Evolutionary conservation across 345 rosid species (phyloP), one percentile per base, ranked within the genome.

Genomic region (Eucalyptus globulus): DNA sequence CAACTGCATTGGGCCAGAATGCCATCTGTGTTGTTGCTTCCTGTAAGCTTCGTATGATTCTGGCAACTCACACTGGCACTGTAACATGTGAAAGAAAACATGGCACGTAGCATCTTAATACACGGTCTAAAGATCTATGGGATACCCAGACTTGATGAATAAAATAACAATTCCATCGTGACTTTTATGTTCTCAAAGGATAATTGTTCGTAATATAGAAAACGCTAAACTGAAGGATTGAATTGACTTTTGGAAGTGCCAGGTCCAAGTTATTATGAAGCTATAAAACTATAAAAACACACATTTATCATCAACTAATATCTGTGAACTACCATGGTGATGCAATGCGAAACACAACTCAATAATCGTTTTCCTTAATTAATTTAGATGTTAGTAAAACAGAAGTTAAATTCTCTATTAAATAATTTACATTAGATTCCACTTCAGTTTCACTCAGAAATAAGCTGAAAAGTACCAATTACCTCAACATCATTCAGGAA

Each of bases 21-120:
- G 95, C 95, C 95, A 94, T 87, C 95, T 89, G 88, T 94, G 95
- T 65, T 94, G 95, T 49, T 94, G 95, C 89, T 94, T 94, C 90
- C 95, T 91, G 86, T 94, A 94, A 44, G 95, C 95, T 87, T 94
- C 95, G 9, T 94, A 94, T 34, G 95, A 94, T 89, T 94, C 95
- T 11, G 95, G 95, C 86, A 94, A 91, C 89, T 94, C 95, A 86
- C 95, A 94, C 88, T 94, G 95, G 88, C 95, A 94, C 95, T 94
- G 93, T 40, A 60, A 47, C 80, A 26, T 80, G 47, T 29, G 81
- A 85, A 27, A 51, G 86, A 34, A 76, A 53, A 72, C 62, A 22
- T 21, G 86, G 44, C 86, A 50, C 5, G 17, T n/a, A 49, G 47
- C 65, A 26, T 43, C 53, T 37, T 21, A 80, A 83, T 24, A 45